Evolutionary conservation across 2,329 filamentous ascomycete genomes (phyloP).

Genomic region (Bipolaris gigantea): DNA sequence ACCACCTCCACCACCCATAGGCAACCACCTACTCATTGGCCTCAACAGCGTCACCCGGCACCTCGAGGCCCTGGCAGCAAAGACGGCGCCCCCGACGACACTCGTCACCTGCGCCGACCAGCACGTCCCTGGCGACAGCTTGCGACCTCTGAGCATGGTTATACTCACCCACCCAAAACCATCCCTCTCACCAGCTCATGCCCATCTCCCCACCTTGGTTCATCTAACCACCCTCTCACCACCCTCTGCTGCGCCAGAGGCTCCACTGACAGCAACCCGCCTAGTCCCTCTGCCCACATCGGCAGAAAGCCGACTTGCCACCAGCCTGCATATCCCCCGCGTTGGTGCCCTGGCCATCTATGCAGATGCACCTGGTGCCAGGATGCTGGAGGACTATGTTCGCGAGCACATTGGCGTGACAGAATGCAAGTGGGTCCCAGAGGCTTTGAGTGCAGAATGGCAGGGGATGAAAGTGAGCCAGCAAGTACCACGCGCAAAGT

Average conservation of each 20-base stretch:
- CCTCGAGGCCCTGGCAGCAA: conserved; percentile 54
- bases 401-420: conserved; percentile 56
- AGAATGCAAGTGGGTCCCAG: conserved; percentile 60
- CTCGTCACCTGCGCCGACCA: background rate
- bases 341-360: conserved; percentile 66
- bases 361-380: conserved; percentile 59
- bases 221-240: conserved; percentile 26
- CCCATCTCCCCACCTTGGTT: conserved; percentile 39
- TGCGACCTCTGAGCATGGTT: conserved; percentile 27
- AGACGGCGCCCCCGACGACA: conserved; percentile 17
- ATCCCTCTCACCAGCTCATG: conserved; percentile 37
- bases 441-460: conserved; percentile 48
- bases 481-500: conserved; percentile 2
- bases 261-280: conserved; percentile 48
- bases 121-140: background rate
- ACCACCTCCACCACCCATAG: conserved; percentile 54
- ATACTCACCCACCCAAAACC: conserved; percentile 40
- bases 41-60: conserved; percentile 64
- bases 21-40: conserved; percentile 64
- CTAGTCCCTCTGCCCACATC: conserved; percentile 66
- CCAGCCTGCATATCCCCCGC: conserved; percentile 62
- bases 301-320: conserved; percentile 60
- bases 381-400: conserved; percentile 61
- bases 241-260: background rate
- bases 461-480: conserved; percentile 47